These are phyloP conservation scores for Penicillium coffeae DNA, from an alignment of 495 filamentous ascomycete species.

Conservation along the genomic window DNA sequence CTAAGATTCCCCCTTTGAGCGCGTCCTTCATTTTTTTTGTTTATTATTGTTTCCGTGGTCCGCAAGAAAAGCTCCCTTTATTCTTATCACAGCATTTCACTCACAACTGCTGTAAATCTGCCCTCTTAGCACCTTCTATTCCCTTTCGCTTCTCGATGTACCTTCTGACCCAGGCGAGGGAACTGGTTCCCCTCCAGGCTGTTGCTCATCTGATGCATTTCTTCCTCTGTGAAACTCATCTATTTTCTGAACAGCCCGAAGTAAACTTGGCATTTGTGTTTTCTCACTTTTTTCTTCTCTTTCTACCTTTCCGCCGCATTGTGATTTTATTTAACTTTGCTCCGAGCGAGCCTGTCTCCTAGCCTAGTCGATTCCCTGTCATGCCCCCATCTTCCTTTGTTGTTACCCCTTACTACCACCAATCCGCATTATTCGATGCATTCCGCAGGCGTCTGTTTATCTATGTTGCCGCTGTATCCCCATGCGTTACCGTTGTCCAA, in stretches of 20 bases:
- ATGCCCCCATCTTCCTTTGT: conserved; percentile 24
- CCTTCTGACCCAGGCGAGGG: conserved; percentile 13
- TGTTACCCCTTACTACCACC: conserved; percentile 26
- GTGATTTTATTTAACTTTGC: conserved; percentile 25
- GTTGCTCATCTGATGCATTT: conserved; percentile 21
- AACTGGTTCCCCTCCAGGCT: conserved; percentile 20
- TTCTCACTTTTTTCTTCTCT: conserved; percentile 1
- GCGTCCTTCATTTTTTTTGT: conserved; percentile 23
- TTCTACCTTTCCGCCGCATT: conserved; percentile 17
- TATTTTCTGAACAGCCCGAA: conserved; percentile 8
- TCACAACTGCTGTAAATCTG: conserved; percentile 10
- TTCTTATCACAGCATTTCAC: conserved; percentile 21
- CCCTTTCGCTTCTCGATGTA: conserved; percentile 13
- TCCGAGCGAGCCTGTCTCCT: conserved; percentile 37
- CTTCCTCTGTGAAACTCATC: conserved; percentile 7
- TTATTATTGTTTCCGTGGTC: conserved; percentile 2
- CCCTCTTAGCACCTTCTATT: conserved; percentile 8
- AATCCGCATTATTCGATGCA: conserved; percentile 37
- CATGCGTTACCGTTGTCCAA: conserved; percentile 16
- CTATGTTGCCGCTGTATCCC: conserved; percentile 30
- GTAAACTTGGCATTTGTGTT: conserved; percentile 5
- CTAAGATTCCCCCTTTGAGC: conserved; percentile 33
- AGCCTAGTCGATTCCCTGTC: conserved; percentile 25
- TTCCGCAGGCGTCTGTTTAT: conserved; percentile 47
- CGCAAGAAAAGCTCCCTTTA: conserved; percentile 24